phyloP scores from a whole-genome alignment of 2,329 filamentous ascomycete species.

The Nemania abortiva region DNA sequence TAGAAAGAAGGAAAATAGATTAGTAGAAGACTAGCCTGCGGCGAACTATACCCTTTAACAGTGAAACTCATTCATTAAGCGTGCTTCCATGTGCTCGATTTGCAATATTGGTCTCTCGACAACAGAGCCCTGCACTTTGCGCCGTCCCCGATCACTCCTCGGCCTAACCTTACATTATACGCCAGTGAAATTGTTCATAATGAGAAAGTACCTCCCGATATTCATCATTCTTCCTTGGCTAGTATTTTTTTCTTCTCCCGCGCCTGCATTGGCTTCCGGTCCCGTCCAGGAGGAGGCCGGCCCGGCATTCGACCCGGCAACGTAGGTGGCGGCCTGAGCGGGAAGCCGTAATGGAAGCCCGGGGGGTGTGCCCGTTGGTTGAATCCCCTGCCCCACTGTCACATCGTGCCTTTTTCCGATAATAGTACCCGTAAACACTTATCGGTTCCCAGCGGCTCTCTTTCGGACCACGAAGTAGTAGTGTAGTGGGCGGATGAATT shows the following conservation, averaged over 20 bases:
- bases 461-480: no score
- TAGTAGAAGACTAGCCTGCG: not conserved
- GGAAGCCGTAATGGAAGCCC: not conserved
- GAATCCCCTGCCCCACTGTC: no score
- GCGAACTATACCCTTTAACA: not conserved
- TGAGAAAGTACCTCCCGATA: not conserved
- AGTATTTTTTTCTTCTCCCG: not conserved
- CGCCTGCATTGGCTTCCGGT: not conserved
- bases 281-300: not conserved
- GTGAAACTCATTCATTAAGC: not conserved
- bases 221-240: not conserved
- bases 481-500: no score
- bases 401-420: no score
- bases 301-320: no score
- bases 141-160: not conserved
- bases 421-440: no score
- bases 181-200: not conserved
- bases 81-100: not conserved
- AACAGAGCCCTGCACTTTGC: constrained; percentile 9
- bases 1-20: not conserved
- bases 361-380: no score
- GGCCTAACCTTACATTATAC: constrained; percentile 13
- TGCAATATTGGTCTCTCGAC: constrained; percentile 5
- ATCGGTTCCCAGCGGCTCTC: no score
- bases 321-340: no score